phyloP scores from a whole-genome alignment of 2,329 filamentous ascomycete species.

The Pestalotiopsis sp. region DNA sequence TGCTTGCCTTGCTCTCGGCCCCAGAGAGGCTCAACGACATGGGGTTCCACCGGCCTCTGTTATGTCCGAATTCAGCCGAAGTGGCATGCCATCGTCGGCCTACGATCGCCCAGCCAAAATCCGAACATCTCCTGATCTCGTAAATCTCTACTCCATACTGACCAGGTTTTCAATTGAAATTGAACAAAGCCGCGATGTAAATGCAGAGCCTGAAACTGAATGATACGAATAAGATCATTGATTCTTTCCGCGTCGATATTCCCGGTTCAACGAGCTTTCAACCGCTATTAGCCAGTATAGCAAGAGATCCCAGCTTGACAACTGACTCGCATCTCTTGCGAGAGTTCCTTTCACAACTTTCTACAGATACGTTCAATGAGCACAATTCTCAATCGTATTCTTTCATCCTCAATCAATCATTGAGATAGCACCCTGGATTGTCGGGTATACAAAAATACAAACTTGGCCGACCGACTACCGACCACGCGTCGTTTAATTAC shows the following conservation, averaged over 20 bases:
- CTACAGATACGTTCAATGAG: neutral
- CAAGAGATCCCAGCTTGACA: too few relatives aligned
- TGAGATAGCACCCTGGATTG: neutral
- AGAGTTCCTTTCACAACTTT: too few relatives aligned
- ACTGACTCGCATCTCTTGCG: too few relatives aligned
- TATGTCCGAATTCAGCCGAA: neutral
- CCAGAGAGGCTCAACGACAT: neutral
- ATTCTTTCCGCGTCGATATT: neutral
- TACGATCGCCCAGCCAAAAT: neutral
- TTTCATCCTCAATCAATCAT: neutral
- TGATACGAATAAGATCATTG: neutral
- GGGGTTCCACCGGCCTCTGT: neutral
- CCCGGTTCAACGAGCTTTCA: too few relatives aligned
- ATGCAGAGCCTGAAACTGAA: neutral
- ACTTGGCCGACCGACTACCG: neutral
- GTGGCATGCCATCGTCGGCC: neutral
- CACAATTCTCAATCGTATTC: neutral
- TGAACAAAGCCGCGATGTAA: too few relatives aligned
- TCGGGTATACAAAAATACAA: neutral
- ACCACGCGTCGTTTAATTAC: neutral
- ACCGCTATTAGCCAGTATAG: too few relatives aligned
- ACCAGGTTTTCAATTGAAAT: neutral
- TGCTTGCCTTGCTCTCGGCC: neutral
- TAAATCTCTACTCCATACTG: neutral
- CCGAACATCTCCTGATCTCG: neutral